Percentiles rank a stretch among this genome's conserved stretches.
Conservation (phyloP, 768 basidiomycete species). For the Xerocomus brunneocitrinus region DNA sequence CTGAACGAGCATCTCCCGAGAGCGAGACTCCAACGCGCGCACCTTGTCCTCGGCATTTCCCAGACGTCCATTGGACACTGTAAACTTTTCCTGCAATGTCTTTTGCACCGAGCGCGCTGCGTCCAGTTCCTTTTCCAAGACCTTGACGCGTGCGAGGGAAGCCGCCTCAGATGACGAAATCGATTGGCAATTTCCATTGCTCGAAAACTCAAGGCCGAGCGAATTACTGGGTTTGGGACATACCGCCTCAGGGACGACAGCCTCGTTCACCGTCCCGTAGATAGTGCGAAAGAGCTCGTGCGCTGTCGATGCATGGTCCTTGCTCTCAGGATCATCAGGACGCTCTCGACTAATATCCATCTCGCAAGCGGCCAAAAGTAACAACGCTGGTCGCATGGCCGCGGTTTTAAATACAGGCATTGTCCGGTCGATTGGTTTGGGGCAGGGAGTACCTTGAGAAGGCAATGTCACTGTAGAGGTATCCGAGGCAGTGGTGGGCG, state of each 20-base stretch:
- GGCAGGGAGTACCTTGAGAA: constrained; percentile 4
- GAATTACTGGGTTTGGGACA: constrained; percentile 16
- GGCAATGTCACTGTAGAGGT: constrained; percentile 5
- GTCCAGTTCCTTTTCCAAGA: constrained; percentile 24
- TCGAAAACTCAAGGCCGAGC: constrained; percentile 26
- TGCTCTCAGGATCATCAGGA: constrained; percentile 17
- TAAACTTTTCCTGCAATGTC: constrained; percentile 19
- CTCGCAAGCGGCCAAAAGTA: constrained; percentile 32
- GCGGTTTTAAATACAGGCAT: constrained; percentile 11
- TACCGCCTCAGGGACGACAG: constrained; percentile 14
- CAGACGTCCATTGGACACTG: constrained; percentile 12
- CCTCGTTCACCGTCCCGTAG: constrained; percentile 24
- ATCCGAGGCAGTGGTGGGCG: constrained; percentile 6
- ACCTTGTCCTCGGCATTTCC: constrained; percentile 13
- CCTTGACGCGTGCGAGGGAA: constrained; percentile 12
- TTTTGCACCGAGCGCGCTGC: constrained; percentile 12
- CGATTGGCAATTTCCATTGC: not conserved
- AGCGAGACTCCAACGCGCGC: constrained; percentile 18
- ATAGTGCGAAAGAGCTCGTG: constrained; percentile 29
- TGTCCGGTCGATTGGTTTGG: constrained; percentile 7
- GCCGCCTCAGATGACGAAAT: not conserved
- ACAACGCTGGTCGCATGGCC: constrained; percentile 25
- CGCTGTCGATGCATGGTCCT: constrained; percentile 18
- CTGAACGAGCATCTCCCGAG: constrained; percentile 14
- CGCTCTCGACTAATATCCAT: constrained; percentile 30